Percentiles rank a stretch among this genome's conserved stretches.
Conservation (phyloP, 768 basidiomycete genomes). For the Hemileccinum rubropunctum region DNA sequence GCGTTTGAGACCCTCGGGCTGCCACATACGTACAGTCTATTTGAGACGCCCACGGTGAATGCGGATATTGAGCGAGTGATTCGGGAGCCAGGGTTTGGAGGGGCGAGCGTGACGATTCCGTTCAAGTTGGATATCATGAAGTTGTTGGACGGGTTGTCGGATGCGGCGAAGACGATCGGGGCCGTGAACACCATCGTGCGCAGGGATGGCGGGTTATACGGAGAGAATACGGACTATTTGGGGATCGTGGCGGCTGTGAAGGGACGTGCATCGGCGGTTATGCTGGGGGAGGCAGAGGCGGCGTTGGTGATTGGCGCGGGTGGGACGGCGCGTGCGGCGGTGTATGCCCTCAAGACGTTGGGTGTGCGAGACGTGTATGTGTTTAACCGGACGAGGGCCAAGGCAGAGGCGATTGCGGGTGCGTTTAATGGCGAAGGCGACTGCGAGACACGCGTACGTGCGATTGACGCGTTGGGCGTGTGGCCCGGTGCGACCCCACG, state of each 20-base stretch:
- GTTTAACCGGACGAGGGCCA: conserved; percentile 78
- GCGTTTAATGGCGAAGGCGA: conserved; percentile 47
- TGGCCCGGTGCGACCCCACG: conserved; percentile 58
- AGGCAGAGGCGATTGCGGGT: conserved; percentile 65
- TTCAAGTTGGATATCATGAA: conserved; percentile 90
- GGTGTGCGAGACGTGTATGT: conserved; percentile 74
- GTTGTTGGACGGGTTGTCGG: conserved; percentile 73
- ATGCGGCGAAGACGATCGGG: conserved; percentile 81
- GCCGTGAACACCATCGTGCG: conserved; percentile 91
- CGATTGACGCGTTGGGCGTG: conserved; percentile 54
- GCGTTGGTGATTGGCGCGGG: conserved; percentile 93
- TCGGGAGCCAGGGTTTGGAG: conserved; percentile 74
- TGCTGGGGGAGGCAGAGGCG: conserved; percentile 26
- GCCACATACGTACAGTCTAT: conserved; percentile 76
- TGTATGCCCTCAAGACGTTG: conserved; percentile 79
- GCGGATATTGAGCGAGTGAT: conserved; percentile 65
- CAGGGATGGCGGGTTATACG: conserved; percentile 51
- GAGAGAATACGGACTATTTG: conserved; percentile 97
- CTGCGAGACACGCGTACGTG: conserved; percentile 45
- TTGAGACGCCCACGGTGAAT: conserved; percentile 69
- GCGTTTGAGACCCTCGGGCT: conserved; percentile 79
- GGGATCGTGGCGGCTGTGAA: conserved; percentile 68
- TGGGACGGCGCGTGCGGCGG: conserved; percentile 90
- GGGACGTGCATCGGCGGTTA: conserved; percentile 35
- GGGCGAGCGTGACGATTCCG: conserved; percentile 96